phyloP scores from a whole-genome alignment of 129 eudicot genomes.

The Flaveria brownii region DNA sequence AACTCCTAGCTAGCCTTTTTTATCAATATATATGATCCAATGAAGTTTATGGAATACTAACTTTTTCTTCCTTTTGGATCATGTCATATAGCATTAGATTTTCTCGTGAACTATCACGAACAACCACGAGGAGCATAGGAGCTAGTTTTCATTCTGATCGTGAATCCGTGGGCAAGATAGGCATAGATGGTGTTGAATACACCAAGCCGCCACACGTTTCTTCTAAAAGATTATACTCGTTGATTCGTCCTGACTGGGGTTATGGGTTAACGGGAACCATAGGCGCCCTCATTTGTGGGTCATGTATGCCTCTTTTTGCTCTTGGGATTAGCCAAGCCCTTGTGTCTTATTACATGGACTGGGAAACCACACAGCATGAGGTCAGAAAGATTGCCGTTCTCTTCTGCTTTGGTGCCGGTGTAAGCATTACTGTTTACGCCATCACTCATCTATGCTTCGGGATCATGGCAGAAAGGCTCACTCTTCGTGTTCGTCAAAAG shows the following conservation, averaged over 20 bases:
- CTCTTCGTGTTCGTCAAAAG: conserved; percentile 91
- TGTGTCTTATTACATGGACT: conserved; percentile 94
- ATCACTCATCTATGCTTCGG: conserved; percentile 79
- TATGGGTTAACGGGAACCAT: conserved; percentile 83
- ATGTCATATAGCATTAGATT: conserved; percentile 52
- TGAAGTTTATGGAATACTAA: background rate
- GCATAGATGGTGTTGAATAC: conserved; percentile 64
- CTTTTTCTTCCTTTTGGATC: background rate
- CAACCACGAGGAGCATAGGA: conserved; percentile 77
- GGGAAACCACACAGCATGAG: conserved; percentile 86
- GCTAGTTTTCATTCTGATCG: conserved; percentile 89
- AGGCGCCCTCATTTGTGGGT: conserved; percentile 72
- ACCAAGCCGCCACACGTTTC: conserved; percentile 49
- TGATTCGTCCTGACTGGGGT: conserved; percentile 89
- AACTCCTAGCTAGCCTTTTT: background rate
- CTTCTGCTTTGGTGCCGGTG: conserved; percentile 79
- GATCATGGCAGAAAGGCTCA: conserved; percentile 96
- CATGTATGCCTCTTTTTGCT: conserved; percentile 96
- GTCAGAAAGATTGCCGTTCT: conserved; percentile 78
- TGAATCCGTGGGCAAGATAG: conserved; percentile 61
- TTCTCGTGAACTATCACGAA: conserved; percentile 86
- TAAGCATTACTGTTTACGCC: conserved; percentile 68
- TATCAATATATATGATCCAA: background rate
- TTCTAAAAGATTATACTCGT: conserved; percentile 64
- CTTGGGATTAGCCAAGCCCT: conserved; percentile 98